A percentile compares a stretch with the other conserved stretches of the same genome.
Evolutionary conservation across 148 eudicot species (phyloP).

Genomic region (Silene uniflora): DNA sequence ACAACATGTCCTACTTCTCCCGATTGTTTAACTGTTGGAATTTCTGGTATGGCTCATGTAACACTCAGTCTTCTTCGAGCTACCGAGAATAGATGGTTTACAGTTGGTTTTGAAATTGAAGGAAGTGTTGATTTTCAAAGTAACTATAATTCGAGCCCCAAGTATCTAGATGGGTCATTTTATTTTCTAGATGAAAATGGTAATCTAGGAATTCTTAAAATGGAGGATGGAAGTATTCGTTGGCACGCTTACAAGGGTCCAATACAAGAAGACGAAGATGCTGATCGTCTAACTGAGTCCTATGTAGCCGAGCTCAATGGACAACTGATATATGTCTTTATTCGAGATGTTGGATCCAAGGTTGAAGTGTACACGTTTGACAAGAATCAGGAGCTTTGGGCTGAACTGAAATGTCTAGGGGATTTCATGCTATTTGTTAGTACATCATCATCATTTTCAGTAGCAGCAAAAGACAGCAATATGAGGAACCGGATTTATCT

Average conservation of each 20-base stretch:
- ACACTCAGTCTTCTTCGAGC: background rate
- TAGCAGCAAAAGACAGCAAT: background rate
- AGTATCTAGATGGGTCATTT: slow-evolving; percentile 2
- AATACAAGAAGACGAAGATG: background rate
- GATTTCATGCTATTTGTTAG: background rate
- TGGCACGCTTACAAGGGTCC: background rate
- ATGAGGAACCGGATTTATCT: background rate
- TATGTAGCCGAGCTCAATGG: slow-evolving; percentile 3
- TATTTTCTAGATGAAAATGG: background rate
- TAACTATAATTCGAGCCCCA: background rate
- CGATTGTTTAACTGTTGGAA: slow-evolving; percentile 3
- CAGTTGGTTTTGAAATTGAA: background rate
- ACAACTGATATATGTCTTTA: background rate
- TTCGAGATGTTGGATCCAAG: background rate
- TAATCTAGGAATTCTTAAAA: background rate
- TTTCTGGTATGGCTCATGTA: background rate
- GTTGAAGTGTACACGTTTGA: slow-evolving; percentile 10
- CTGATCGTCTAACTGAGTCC: background rate
- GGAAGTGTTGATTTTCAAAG: background rate
- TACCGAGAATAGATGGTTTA: background rate
- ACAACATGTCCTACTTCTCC: slow-evolving; percentile 8
- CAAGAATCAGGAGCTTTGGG: background rate
- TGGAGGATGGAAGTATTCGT: background rate
- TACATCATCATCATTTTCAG: background rate
- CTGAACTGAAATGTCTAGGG: slow-evolving; percentile 2